Percentiles rank a stretch among this genome's conserved stretches.
Conservation (phyloP, 106 monocot species). For the Dioscorea alata region DNA sequence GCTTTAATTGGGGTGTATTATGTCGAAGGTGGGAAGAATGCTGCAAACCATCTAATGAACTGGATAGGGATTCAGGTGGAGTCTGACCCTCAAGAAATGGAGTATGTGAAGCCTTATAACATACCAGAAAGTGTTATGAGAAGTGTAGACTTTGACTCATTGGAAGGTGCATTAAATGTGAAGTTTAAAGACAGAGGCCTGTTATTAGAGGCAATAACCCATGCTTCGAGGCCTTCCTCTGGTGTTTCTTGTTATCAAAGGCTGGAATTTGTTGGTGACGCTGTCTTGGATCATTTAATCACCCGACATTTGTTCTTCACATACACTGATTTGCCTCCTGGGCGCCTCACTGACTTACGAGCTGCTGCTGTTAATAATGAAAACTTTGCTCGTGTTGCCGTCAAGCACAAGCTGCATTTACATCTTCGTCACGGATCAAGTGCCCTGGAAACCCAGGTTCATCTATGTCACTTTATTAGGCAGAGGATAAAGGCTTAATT, state of each 20-base stretch:
- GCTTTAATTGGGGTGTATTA: conserved; percentile 96
- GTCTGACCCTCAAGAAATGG: conserved; percentile 49
- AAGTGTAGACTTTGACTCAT: conserved; percentile 70
- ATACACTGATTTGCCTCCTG: conserved; percentile 86
- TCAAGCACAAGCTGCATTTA: conserved; percentile 80
- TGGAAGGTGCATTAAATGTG: conserved; percentile 58
- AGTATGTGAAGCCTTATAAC: conserved; percentile 37
- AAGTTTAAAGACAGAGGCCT: conserved; percentile 63
- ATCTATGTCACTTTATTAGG: neutral
- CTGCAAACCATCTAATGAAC: conserved; percentile 87
- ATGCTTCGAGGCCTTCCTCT: conserved; percentile 97
- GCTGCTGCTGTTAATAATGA: conserved; percentile 99
- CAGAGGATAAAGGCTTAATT: too few relatives aligned
- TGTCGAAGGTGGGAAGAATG: conserved; percentile 85
- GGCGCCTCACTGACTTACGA: conserved; percentile 83
- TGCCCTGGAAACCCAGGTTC: conserved; percentile 89
- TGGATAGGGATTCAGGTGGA: conserved; percentile 94
- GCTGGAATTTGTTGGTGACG: conserved; percentile 95
- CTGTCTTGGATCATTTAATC: conserved; percentile 94
- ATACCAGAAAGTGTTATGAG: conserved; percentile 76
- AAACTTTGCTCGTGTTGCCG: conserved; percentile 95
- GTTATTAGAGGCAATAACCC: conserved; percentile 89
- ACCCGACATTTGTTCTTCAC: conserved; percentile 84
- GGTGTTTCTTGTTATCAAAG: conserved; percentile 96
- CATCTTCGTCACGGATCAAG: conserved; percentile 96